phyloP scores from a whole-genome alignment of 345 rosid species.

The Odontarrhena argentea region DNA sequence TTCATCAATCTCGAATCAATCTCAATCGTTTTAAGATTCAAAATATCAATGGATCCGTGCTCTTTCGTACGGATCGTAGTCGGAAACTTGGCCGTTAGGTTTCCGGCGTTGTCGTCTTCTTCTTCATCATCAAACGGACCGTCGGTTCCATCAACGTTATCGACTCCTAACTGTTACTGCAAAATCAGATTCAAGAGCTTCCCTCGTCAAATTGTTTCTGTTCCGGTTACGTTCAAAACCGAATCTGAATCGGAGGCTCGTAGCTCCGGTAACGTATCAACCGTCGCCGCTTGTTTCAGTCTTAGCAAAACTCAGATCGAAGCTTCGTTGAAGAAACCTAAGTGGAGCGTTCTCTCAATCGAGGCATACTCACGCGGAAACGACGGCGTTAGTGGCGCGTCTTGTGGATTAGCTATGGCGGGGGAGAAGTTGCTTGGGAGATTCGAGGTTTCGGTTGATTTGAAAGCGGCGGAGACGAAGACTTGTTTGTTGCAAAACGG shows the following conservation, averaged over 20 bases:
- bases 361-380: conserved; percentile 51
- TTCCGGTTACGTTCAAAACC: conserved; percentile 44
- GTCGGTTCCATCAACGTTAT: conserved; percentile 29
- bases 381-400: conserved; percentile 36
- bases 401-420: conserved; percentile 49
- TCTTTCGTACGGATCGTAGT: conserved; percentile 77
- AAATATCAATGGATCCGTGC: conserved; percentile 86
- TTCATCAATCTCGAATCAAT: conserved; percentile 47
- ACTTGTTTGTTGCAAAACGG: conserved; percentile 65
- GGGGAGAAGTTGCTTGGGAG: conserved; percentile 65
- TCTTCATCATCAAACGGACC: conserved; percentile 30
- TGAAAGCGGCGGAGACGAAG: conserved; percentile 58
- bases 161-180: conserved; percentile 50
- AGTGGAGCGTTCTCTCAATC: conserved; percentile 41
- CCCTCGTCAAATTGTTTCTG: conserved; percentile 48
- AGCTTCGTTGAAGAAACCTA: conserved; percentile 34
- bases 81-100: conserved; percentile 72
- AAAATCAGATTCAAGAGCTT: conserved; percentile 63
- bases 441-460: conserved; percentile 58
- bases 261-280: conserved; percentile 34
- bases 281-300: conserved; percentile 73
- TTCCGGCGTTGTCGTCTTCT: conserved; percentile 42
- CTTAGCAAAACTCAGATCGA: conserved; percentile 58
- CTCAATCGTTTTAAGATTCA: background rate
- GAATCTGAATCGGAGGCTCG: conserved; percentile 41